These are phyloP conservation scores for Cladosporium sp. DNA, from an alignment of 2,329 filamentous ascomycete species.

Conservation along the genomic window DNA sequence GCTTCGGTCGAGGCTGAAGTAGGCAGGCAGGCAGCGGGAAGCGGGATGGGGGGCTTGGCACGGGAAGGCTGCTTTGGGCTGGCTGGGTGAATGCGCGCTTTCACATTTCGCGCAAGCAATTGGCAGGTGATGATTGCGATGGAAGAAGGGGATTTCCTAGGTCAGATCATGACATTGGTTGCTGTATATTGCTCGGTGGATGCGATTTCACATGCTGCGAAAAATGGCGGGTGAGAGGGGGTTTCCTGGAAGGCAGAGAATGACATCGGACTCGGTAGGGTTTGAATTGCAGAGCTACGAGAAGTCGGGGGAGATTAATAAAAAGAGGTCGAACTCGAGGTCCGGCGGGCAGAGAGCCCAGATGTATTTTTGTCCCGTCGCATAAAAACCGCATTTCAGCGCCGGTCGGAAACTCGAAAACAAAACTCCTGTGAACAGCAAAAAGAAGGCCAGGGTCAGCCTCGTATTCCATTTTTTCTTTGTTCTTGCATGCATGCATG, in stretches of 20 bases:
- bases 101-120: too few relatives aligned
- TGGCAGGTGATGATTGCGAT: too few relatives aligned
- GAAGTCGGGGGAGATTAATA: constrained; percentile 12
- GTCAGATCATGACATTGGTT: too few relatives aligned
- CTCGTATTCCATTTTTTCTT: background rate
- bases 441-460: constrained; percentile 8
- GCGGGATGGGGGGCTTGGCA: background rate
- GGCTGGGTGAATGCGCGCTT: too few relatives aligned
- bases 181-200: too few relatives aligned
- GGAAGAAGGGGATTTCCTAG: too few relatives aligned
- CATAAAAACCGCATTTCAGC: constrained; percentile 8
- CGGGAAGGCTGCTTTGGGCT: background rate
- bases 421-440: constrained; percentile 6
- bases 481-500: background rate
- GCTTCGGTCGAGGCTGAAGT: background rate
- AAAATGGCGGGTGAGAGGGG: too few relatives aligned
- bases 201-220: too few relatives aligned
- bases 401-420: constrained; percentile 6
- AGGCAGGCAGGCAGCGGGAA: background rate
- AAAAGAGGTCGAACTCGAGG: constrained; percentile 8
- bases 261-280: constrained; percentile 10
- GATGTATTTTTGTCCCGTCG: constrained; percentile 2
- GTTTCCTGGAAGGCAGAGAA: too few relatives aligned
- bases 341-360: constrained; percentile 7
- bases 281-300: constrained; percentile 13